phyloP scores from a whole-genome alignment of 305 asterid species.

The Stenogyne calaminthoides region DNA sequence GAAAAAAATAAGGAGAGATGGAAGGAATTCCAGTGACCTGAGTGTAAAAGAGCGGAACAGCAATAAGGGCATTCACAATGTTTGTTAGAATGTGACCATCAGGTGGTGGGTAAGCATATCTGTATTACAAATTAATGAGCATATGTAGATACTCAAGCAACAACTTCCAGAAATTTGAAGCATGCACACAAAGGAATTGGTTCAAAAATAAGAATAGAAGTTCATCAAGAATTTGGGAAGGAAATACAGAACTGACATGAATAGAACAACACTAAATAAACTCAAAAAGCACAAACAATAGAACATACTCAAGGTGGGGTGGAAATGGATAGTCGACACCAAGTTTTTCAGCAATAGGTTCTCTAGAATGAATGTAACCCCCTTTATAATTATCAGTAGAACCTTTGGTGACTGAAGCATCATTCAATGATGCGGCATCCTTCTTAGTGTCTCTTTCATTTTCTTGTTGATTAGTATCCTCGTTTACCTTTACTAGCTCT shows the following conservation, averaged over 20 bases:
- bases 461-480: conserved; percentile 38
- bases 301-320: conserved; percentile 84
- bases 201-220: neutral
- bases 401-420: conserved; percentile 36
- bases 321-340: conserved; percentile 94
- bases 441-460: conserved; percentile 38
- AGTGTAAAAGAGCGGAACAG: conserved; percentile 94
- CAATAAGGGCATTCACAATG: conserved; percentile 93
- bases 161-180: conserved; percentile 6
- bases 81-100: conserved; percentile 90
- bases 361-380: conserved; percentile 35
- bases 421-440: conserved; percentile 33
- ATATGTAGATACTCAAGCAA: conserved; percentile 9
- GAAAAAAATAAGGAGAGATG: neutral
- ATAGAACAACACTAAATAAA: conserved; percentile 2
- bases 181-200: neutral
- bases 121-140: conserved; percentile 41
- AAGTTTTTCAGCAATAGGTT: conserved; percentile 80
- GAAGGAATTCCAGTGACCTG: conserved; percentile 52
- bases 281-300: conserved; percentile 19
- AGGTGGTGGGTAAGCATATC: conserved; percentile 95
- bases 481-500: conserved; percentile 53
- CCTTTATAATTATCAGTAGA: conserved; percentile 34
- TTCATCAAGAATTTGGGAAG: neutral
- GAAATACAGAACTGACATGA: conserved; percentile 14